Conservation (phyloP, 495 filamentous ascomycete genomes). For the Xylaria acuta region DNA sequence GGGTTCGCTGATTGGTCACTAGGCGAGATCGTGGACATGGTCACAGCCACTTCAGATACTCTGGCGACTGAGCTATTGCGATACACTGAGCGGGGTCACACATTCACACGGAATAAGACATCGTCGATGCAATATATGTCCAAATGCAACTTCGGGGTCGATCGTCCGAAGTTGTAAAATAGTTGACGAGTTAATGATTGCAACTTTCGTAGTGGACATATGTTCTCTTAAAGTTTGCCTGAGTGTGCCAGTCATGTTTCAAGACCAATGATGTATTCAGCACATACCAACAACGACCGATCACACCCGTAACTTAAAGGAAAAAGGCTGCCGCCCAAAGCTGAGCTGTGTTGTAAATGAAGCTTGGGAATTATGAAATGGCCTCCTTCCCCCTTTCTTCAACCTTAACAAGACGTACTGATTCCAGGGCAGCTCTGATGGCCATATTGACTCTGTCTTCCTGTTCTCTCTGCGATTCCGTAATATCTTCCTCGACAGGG, state of each 20-base stretch:
- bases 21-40: constrained; percentile 6
- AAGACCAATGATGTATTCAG: not conserved
- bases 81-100: constrained; percentile 6
- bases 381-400: not conserved
- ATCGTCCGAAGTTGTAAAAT: constrained; percentile 1
- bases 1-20: constrained; percentile 1
- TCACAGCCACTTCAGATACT: constrained; percentile 1
- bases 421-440: constrained; percentile 5
- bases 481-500: constrained; percentile 8
- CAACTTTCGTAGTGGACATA: not conserved
- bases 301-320: not conserved
- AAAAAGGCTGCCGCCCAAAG: not conserved
- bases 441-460: constrained; percentile 1
- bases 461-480: not conserved
- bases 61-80: constrained; percentile 3
- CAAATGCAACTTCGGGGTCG: not conserved
- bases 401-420: not conserved
- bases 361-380: not conserved
- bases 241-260: not conserved
- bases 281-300: not conserved
- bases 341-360: not conserved
- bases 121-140: not conserved
- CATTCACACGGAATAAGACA: not conserved
- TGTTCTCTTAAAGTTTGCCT: not conserved
- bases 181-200: not conserved